Base-by-base conservation (phyloP, 2,329 filamentous ascomycete genomes). In the Aspergillus niger region DNA sequence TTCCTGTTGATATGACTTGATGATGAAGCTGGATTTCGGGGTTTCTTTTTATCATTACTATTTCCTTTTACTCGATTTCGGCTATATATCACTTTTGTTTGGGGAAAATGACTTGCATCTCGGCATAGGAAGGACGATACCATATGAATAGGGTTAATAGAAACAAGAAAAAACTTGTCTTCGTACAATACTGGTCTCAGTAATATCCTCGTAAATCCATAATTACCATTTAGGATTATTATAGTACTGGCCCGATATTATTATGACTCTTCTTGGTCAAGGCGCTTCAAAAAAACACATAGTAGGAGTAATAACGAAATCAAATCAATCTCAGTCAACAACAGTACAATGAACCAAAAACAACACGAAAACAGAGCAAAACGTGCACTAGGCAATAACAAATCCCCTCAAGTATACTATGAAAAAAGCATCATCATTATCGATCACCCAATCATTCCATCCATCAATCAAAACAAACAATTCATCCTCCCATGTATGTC, bases 71-170 rank as follows among this genome's bases (percentile, higher is more conserved):
- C n/a, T 41, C 57, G 36, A 36, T 52, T 50, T 55, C 59, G 63
- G 24, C 38, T 36, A 39, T 32, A 43, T 48, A 48, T 2, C 80
- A 78, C 63, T 77, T 85, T 2, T 15, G 47, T 50, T 28, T 26
- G 52, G 24, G 24, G 38, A 17, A 44, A 32, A 38, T 38, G 26
- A 53, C 51, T 49, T 50, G 47, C 47, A 32, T 50, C 11, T 36
- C 30, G 47, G 47, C n/a, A 30, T 50, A 28, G 26, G 26, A 50
- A 28, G n/a, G 47, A 30, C 15, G 32, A 50, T 50, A 30, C 47
- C n/a, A 32, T 28, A 24, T 26, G 24, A 36, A 50, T 50, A 32
- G 15, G 47, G 47, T 28, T 50, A 50, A 50, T 50, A 50, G 22
- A 49, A 8, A 26, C 1, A 49, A 26, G 7, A 49, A 15, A n/a